Base-by-base conservation (phyloP, 768 basidiomycete species). In the Boletus insuetus region DNA sequence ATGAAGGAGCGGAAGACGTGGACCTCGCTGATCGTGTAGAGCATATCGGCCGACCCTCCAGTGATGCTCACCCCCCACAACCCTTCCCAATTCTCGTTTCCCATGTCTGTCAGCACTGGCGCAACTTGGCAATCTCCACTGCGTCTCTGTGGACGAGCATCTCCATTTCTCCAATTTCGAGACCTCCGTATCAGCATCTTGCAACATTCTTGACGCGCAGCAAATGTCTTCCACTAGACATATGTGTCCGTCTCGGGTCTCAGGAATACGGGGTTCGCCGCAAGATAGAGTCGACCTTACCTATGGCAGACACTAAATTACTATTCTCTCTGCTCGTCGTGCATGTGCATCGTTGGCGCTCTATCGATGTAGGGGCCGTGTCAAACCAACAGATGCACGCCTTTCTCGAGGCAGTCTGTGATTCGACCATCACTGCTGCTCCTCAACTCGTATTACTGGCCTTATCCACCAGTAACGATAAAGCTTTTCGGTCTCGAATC, bases 41-140 rank as follows among this genome's bases (percentile, higher is more conserved):
- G 26, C 26, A 29, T 9, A 29, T 29, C 26, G 9, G 8, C 26
- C 3, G 51, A 56, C n/a, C 17, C 37, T 62, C 60, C 14, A 61
- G 61, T n/a, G 59, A 47, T 8, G 58, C 63, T 7, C 58, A 45
- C 19, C 17, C 13, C 32, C 13, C 29, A 31, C 66, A 64, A 19
- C 55, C 74, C 3, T 83, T 82, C 63, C 77, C 80, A 53, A 73
- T 83, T 14, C 74, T 83, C 58, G 82, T 79, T 14, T 83, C 83
- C 13, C 84, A 84, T 57, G 78, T 85, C 8, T 85, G 83, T 65
- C 69, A 62, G 19, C 80, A 77, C 40, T 86, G 84, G 84, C 79
- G 84, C 35, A 71, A 66, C 29, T 59, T 74, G 4, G 77, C 82
- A 10, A 48, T 85, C 31, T 74, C 75, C 26, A 78, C 79, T 1